Percentiles rank a stretch among this genome's conserved stretches.
These are phyloP conservation scores for Phaeosphaeria sp. DNA, from an alignment of 2,329 filamentous ascomycete genomes.

Conservation along the genomic window DNA sequence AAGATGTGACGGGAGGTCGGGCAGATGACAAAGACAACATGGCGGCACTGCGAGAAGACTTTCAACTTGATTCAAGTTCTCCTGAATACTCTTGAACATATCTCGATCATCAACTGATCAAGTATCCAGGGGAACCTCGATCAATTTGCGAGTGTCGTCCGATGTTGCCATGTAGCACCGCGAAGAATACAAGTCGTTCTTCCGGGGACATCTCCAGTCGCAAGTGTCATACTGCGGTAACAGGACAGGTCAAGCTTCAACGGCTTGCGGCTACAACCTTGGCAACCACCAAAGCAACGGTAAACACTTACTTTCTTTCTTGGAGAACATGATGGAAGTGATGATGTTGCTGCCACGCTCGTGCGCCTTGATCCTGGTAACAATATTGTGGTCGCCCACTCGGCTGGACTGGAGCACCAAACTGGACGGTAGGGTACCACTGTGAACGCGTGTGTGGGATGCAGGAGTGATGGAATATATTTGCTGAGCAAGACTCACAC, in stretches of 20 bases:
- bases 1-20: no score
- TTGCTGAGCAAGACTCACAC: not conserved
- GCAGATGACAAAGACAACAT: no score
- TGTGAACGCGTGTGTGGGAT: constrained; percentile 4
- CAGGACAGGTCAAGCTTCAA: not conserved
- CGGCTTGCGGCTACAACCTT: constrained; percentile 5
- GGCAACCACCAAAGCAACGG: constrained; percentile 7
- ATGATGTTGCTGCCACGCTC: constrained; percentile 13
- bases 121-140: not conserved
- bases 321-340: constrained; percentile 35
- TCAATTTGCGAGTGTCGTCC: not conserved
- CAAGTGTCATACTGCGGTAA: not conserved
- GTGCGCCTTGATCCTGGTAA: constrained; percentile 1
- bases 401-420: not conserved
- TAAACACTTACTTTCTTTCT: constrained; percentile 42
- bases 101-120: not conserved
- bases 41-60: not conserved
- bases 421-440: not conserved
- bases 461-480: constrained; percentile 7
- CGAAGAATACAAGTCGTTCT: not conserved
- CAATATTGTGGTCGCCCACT: not conserved
- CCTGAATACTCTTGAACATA: not conserved
- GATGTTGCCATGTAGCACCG: not conserved
- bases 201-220: not conserved
- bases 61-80: not conserved